Percentiles rank a stretch among this genome's conserved stretches.
Evolutionary conservation across 2,329 filamentous ascomycete genomes (phyloP).

Genomic region (Aspergillus novoparasiticus): DNA sequence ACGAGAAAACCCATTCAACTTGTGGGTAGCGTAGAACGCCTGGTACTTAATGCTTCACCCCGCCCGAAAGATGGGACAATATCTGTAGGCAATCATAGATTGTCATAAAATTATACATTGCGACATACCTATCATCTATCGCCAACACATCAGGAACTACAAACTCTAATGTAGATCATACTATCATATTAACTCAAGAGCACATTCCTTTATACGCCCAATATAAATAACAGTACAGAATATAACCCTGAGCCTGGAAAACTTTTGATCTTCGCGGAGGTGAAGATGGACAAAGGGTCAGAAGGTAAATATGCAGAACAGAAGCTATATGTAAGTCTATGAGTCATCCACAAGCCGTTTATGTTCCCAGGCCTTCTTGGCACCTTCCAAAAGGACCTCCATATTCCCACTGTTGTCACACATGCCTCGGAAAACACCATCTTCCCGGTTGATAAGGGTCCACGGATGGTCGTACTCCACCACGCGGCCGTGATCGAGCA

Average conservation of each 20-base stretch:
- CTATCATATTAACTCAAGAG: not conserved
- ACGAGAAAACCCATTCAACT: too few relatives aligned
- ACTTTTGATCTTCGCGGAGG: constrained; percentile 4
- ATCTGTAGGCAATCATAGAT: not conserved
- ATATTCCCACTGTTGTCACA: constrained; percentile 69
- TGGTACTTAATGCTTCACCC: not conserved
- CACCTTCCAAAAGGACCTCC: constrained; percentile 58
- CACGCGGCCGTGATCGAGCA: constrained; percentile 84
- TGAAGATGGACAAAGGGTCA: not conserved
- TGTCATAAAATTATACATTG: not conserved
- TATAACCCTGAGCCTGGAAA: constrained; percentile 1
- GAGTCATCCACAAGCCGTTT: constrained; percentile 51
- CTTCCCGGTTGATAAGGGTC: constrained; percentile 72
- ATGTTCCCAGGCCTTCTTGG: constrained; percentile 52
- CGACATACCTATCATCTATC: not conserved
- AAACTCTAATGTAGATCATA: not conserved
- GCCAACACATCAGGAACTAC: not conserved
- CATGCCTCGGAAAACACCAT: constrained; percentile 68
- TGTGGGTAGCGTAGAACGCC: not conserved
- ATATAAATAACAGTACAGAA: constrained; percentile 3
- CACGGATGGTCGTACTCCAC: constrained; percentile 91
- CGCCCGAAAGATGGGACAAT: not conserved
- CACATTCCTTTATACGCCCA: constrained; percentile 5
- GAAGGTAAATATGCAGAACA: constrained; percentile 5
- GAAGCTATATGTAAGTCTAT: constrained; percentile 22